A percentile compares a stretch with the other conserved stretches of the same genome.
These are phyloP conservation scores for Medicago arabica DNA, from an alignment of 306 rosid species.

Conservation along the genomic window DNA sequence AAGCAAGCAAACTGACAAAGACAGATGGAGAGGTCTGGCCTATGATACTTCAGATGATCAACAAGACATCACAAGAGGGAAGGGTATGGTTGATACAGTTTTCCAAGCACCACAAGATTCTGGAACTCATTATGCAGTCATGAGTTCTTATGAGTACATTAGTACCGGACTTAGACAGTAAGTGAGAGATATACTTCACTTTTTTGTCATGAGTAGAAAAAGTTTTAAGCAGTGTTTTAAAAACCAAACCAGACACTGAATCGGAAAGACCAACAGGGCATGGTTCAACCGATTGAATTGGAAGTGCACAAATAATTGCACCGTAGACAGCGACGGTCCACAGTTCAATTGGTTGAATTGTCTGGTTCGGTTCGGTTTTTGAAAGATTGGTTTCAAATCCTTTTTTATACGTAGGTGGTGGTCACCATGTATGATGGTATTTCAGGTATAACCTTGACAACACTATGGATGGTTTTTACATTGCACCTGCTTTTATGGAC, in stretches of 20 bases:
- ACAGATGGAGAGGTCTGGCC: conserved; percentile 83
- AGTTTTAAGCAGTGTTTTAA: neutral
- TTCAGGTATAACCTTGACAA: conserved; percentile 81
- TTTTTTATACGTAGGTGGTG: neutral
- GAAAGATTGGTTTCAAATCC: neutral
- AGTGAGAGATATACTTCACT: conserved; percentile 53
- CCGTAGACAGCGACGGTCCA: neutral
- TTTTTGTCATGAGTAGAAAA: conserved; percentile 1
- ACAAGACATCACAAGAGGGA: conserved; percentile 96
- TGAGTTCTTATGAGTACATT: conserved; percentile 89
- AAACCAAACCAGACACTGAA: neutral
- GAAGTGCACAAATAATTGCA: neutral
- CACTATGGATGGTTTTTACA: conserved; percentile 76
- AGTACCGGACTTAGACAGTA: conserved; percentile 77
- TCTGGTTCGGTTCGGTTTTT: neutral
- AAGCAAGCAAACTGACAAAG: conserved; percentile 59
- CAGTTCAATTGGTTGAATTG: neutral
- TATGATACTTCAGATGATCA: conserved; percentile 84
- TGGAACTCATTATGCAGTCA: conserved; percentile 85
- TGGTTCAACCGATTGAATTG: neutral
- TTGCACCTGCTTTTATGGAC: conserved; percentile 99
- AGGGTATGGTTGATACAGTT: conserved; percentile 87
- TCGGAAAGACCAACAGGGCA: neutral
- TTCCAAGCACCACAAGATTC: conserved; percentile 71
- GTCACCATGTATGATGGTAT: neutral